Conservation (phyloP, 2,329 filamentous ascomycete genomes). For the Ophiostoma piceae region DNA sequence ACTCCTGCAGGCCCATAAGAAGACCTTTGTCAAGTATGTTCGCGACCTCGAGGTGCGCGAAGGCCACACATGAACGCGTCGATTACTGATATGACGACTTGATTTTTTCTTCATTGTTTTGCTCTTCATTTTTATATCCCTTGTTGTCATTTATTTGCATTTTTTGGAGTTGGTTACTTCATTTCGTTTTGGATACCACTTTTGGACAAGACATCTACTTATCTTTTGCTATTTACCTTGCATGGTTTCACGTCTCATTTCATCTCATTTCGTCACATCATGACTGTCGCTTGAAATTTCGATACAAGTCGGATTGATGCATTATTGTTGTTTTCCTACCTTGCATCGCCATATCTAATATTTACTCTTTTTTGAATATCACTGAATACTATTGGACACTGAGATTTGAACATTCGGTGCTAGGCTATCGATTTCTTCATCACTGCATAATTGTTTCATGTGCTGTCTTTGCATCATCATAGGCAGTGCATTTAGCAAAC, state of each 20-base stretch:
- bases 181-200: slow-evolving; percentile 1
- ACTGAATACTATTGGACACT: not conserved
- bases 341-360: not conserved
- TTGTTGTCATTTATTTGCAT: not conserved
- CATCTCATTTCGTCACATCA: too few species aligned
- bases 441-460: not conserved
- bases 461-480: not conserved
- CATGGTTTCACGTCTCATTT: not conserved
- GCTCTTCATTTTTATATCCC: not conserved
- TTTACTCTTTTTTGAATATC: not conserved
- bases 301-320: not conserved
- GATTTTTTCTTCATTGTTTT: not conserved
- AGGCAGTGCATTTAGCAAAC: not conserved
- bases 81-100: not conserved
- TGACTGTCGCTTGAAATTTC: not conserved
- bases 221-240: not conserved
- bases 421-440: not conserved
- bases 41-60: slow-evolving; percentile 64
- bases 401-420: not conserved
- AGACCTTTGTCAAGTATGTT: slow-evolving; percentile 91
- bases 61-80: slow-evolving; percentile 9
- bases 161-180: not conserved
- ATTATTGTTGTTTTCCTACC: not conserved
- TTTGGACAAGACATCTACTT: not conserved
- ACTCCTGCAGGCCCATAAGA: slow-evolving; percentile 72